Evolutionary conservation across 768 basidiomycete genomes (phyloP).

Genomic region (Suillus cothurnatus): DNA sequence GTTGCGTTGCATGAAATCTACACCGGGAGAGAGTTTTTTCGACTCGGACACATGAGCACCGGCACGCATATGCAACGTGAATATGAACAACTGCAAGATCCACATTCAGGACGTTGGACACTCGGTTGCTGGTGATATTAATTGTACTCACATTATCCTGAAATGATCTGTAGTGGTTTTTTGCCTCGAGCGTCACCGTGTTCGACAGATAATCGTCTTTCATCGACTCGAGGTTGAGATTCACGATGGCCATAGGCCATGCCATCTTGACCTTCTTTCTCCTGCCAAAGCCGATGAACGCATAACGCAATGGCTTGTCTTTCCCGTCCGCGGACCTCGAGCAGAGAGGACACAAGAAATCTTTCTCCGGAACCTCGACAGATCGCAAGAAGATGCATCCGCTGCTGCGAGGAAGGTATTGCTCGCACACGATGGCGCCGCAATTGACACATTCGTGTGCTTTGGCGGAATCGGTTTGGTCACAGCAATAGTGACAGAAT

Average conservation of each 20-base stretch:
- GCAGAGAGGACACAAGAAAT: not conserved
- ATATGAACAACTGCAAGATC: not conserved
- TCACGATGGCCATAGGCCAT: not conserved
- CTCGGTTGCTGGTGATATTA: too few relatives aligned
- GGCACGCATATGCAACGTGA: not conserved
- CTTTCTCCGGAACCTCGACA: accelerated
- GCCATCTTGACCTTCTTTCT: not conserved
- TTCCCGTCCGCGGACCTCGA: not conserved
- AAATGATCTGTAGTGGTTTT: not conserved
- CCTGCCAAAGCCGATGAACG: not conserved
- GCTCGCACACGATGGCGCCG: not conserved
- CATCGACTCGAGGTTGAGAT: not conserved
- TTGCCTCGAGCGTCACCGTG: not conserved
- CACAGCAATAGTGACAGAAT: not conserved
- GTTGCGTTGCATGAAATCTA: not conserved
- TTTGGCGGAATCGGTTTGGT: not conserved
- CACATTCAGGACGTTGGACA: too few relatives aligned
- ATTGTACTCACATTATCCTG: not conserved
- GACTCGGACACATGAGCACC: not conserved
- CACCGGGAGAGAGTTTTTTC: not conserved
- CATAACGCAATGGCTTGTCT: not conserved
- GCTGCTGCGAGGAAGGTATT: not conserved
- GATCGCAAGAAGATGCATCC: not conserved
- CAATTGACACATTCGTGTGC: not conserved
- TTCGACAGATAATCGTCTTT: not conserved